Base-by-base conservation (phyloP, 2,329 filamentous ascomycete genomes). In the Cercospora janseana region DNA sequence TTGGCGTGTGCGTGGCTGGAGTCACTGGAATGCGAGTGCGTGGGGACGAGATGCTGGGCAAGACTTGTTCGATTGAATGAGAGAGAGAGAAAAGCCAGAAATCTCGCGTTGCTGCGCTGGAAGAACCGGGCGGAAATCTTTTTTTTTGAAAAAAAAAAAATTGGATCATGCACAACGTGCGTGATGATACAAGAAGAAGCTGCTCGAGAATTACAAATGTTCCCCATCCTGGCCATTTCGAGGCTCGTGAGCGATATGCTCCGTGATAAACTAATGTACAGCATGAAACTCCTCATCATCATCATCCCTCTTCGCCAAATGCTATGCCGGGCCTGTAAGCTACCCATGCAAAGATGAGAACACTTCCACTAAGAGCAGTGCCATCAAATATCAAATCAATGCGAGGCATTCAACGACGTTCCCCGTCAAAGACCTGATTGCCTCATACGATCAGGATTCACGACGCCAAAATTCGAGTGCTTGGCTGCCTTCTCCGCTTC, bases 1-100 rank as follows among this genome's bases (percentile, higher is more conserved):
- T 26, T 76, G 75, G 61, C 70, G 76, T 37, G 64, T 87, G 10
- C 73, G 69, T 49, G 78, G 77, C 15, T 80, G 77, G 51, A 82
- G 82, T 21, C 80, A 83, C 64, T 88, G 83, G 78, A 73, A 87
- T 31, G 81, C 81, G 8, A 72, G 72, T 45, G 73, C 85, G 58
- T 70, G 81, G 41, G 79, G 79, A n/a, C 68, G 70, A 34, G 70
- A 73, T 27, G 69, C 71, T 21, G 73, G 70, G 29, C 66, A 75
- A 60, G 72, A 66, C 57, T 70, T 67, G 60, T 73, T 85, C 27
- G 67, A 68, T 51, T 68, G 54, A 59, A 28, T 16, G 37, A 31
- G 27, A 26, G 16, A n/a, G 26, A 21, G n/a, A 28, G 15, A 15
- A 31, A 12, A 27, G 5, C 37, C 16, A 18, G 4, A 32, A 32